phyloP scores from a whole-genome alignment of 371 early-diverging fungal species.

The Dipsacomyces acuminosporus region DNA sequence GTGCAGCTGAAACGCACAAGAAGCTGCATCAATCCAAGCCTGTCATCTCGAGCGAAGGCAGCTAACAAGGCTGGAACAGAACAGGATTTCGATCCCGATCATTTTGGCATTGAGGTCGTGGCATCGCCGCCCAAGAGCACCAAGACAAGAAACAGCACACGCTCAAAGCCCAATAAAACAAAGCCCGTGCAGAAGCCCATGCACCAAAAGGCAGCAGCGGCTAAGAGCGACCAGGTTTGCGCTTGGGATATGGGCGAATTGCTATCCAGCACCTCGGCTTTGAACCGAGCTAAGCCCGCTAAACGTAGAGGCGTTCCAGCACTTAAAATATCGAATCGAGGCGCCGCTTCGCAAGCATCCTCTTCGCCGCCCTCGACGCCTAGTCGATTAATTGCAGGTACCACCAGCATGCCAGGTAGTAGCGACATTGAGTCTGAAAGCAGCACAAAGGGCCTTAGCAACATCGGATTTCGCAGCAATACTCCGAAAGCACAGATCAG shows the following conservation, averaged over 20 bases:
- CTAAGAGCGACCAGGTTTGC: too few species aligned
- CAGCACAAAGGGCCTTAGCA: conserved; percentile 7
- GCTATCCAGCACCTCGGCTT: conserved; percentile 11
- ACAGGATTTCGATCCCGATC: not conserved
- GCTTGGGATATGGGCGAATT: conserved; percentile 27
- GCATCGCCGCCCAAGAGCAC: conserved; percentile 4
- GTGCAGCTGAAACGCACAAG: too few species aligned
- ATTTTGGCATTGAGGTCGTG: not conserved
- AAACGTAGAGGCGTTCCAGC: not conserved
- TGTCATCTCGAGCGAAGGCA: too few species aligned
- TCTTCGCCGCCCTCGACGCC: conserved; percentile 39
- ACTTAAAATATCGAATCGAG: conserved; percentile 1
- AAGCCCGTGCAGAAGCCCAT: not conserved
- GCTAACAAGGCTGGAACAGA: not conserved
- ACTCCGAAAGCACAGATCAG: conserved; percentile 16
- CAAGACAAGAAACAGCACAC: conserved; percentile 2
- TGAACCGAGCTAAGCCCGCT: not conserved
- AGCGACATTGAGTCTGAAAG: conserved; percentile 16
- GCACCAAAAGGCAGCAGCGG: not conserved
- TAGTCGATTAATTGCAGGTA: conserved; percentile 12
- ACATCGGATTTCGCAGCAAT: not conserved
- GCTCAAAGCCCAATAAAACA: not conserved
- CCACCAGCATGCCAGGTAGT: conserved; percentile 12
- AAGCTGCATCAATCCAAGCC: too few species aligned
- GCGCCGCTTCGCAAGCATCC: conserved; percentile 6